Conservation (phyloP, 148 eudicot genomes). For the Amaranthus cruentus region DNA sequence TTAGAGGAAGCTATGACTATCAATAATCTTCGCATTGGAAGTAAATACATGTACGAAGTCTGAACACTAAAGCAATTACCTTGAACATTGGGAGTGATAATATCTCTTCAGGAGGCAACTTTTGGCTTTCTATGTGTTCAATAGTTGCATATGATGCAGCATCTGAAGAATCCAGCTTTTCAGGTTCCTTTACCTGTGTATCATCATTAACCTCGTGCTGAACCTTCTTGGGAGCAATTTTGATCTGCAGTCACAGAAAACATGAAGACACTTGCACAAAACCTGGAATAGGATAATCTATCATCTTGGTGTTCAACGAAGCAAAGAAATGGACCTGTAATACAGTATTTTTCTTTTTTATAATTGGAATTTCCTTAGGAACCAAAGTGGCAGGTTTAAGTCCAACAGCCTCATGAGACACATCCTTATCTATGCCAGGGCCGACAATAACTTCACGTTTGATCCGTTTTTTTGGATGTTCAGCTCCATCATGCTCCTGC, state of each 20-base stretch:
- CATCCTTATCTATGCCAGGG: conserved; percentile 80
- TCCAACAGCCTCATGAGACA: conserved; percentile 96
- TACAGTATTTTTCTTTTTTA: conserved; percentile 82
- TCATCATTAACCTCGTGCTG: conserved; percentile 41
- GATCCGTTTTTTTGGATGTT: conserved; percentile 50
- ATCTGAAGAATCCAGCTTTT: conserved; percentile 29
- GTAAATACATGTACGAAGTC: too few relatives aligned
- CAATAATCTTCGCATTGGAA: background rate
- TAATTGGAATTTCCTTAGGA: conserved; percentile 74
- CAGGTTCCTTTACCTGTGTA: conserved; percentile 29
- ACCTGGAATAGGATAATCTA: background rate
- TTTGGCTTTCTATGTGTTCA: conserved; percentile 74
- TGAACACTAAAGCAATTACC: conserved; percentile 35
- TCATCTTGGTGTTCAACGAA: background rate
- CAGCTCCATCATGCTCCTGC: conserved; percentile 41
- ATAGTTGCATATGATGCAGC: conserved; percentile 48
- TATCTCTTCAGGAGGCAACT: conserved; percentile 89
- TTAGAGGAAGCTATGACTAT: background rate
- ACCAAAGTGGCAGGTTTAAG: conserved; percentile 64
- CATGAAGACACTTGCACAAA: conserved; percentile 9
- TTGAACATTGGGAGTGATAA: conserved; percentile 94
- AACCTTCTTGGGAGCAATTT: conserved; percentile 60
- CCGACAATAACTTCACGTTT: conserved; percentile 79
- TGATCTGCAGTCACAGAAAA: conserved; percentile 54
- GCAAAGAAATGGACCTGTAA: conserved; percentile 47